Conservation (phyloP, 768 basidiomycete genomes). For the Termitomyces eurrhizus region DNA sequence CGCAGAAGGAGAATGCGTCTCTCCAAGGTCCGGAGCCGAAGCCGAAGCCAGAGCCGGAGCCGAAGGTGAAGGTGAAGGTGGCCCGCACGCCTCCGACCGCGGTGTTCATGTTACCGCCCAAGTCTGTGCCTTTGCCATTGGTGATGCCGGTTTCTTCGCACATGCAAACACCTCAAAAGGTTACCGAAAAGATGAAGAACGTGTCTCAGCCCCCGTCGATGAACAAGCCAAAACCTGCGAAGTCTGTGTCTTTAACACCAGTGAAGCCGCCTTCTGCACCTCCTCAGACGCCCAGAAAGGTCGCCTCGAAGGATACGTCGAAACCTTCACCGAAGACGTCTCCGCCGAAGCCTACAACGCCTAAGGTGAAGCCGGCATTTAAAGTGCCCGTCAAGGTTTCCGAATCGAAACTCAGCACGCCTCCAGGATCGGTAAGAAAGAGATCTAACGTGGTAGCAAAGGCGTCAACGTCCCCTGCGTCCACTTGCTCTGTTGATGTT, state of each 20-base stretch:
- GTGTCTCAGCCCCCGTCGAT: not conserved
- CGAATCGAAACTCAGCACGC: not conserved
- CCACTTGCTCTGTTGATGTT: not conserved
- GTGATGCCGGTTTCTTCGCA: not conserved
- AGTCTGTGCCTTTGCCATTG: not conserved
- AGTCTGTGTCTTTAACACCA: not conserved
- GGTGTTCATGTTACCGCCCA: slow-evolving; percentile 2
- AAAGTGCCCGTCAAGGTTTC: slow-evolving; percentile 1
- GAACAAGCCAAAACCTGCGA: not conserved
- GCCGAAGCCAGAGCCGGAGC: not conserved
- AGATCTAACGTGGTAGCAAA: not conserved
- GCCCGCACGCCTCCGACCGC: not conserved
- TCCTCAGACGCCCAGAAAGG: not conserved
- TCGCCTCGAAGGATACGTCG: not conserved
- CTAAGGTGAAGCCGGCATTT: not conserved
- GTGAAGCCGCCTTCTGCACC: not conserved
- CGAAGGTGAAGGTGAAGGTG: not conserved
- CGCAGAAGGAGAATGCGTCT: not conserved
- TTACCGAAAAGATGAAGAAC: not conserved
- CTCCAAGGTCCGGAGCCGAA: not conserved
- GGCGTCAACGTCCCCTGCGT: not conserved
- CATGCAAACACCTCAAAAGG: not conserved
- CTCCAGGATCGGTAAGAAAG: not conserved
- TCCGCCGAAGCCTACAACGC: not conserved
- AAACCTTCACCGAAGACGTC: not conserved